phyloP scores from a whole-genome alignment of 176 grass and related monocot species.

The Echinochloa phyllopogon region DNA sequence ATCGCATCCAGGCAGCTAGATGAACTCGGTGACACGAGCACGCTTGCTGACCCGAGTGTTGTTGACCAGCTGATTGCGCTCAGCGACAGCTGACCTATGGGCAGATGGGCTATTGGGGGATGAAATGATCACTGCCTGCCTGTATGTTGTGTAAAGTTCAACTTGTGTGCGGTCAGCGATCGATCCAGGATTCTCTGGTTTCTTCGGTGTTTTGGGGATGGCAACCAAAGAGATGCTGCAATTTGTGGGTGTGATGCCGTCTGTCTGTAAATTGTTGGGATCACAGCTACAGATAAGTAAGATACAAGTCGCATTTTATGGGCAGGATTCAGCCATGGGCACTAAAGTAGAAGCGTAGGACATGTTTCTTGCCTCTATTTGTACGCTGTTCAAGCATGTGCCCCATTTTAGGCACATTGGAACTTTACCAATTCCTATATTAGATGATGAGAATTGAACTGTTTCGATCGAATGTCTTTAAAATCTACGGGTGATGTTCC shows the following conservation, averaged over 20 bases:
- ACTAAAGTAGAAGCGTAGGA: not conserved
- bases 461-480: not conserved
- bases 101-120: not conserved
- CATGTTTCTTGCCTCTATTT: not conserved
- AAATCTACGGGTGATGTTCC: not conserved
- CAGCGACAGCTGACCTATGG: constrained; percentile 49
- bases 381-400: not conserved
- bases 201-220: not conserved
- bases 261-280: constrained; percentile 37
- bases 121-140: not conserved
- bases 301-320: not conserved
- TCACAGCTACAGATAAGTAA: not conserved
- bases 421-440: not conserved
- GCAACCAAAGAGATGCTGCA: not conserved
- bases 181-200: not conserved
- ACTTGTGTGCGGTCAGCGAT: not conserved
- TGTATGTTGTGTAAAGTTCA: not conserved
- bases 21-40: constrained; percentile 99
- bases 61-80: constrained; percentile 86
- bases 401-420: not conserved
- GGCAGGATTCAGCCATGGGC: not conserved
- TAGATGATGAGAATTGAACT: not conserved
- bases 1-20: constrained; percentile 87
- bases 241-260: constrained; percentile 16
- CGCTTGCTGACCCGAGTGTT: constrained; percentile 84